phyloP scores from a whole-genome alignment of 306 rosid genomes.

The Oxytropis ochrocephala region DNA sequence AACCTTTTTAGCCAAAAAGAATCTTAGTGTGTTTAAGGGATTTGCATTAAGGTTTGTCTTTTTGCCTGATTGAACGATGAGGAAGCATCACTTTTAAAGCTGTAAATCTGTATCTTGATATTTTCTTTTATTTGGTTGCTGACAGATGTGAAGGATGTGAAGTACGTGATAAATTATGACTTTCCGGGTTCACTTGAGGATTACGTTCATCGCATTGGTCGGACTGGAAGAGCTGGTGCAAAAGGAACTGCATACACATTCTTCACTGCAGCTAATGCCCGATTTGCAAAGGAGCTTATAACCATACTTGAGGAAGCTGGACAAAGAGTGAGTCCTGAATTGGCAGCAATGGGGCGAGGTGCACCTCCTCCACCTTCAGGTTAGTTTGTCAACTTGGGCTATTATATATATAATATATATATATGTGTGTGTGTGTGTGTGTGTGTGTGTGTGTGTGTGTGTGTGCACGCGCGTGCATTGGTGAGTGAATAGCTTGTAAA shows the following conservation, averaged over 20 bases:
- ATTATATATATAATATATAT: not conserved
- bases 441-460: no score
- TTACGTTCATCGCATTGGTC: constrained; percentile 94
- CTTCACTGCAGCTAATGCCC: constrained; percentile 94
- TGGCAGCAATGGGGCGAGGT: constrained; percentile 95
- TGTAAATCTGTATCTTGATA: not conserved
- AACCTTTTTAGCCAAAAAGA: not conserved
- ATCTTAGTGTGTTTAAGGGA: not conserved
- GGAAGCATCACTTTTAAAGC: not conserved
- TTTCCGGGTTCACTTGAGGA: constrained; percentile 99
- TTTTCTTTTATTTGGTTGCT: constrained; percentile 13
- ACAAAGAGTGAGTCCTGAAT: constrained; percentile 83
- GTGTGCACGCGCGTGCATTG: no score
- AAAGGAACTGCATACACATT: constrained; percentile 97
- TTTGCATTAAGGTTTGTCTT: not conserved
- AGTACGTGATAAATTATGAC: constrained; percentile 86
- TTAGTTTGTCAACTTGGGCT: constrained; percentile 25
- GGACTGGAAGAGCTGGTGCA: constrained; percentile 99
- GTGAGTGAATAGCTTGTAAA: not conserved
- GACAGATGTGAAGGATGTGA: constrained; percentile 94
- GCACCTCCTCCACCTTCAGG: constrained; percentile 96
- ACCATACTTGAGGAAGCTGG: constrained; percentile 92
- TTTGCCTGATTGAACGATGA: not conserved
- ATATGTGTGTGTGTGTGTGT: no score
- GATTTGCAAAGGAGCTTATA: constrained; percentile 89